These are phyloP conservation scores for Coniferiporia weirii DNA, from an alignment of 1,284 basidiomycete species.

Conservation along the genomic window DNA sequence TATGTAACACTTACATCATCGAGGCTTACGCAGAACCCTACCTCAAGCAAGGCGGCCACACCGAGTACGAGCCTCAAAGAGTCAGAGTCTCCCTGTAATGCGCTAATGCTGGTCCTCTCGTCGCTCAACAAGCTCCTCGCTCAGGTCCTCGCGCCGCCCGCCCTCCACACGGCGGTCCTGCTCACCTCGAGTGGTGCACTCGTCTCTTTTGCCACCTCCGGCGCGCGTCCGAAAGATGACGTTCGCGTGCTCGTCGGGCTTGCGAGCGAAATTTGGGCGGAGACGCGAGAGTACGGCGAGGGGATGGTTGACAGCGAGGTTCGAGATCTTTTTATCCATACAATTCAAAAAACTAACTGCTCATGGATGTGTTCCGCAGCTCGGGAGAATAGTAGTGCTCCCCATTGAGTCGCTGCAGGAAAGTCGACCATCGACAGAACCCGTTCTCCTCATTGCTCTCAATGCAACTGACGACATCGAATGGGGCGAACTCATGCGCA, in stretches of 20 bases:
- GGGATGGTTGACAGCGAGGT: conserved; percentile 76
- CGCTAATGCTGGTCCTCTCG: conserved; percentile 53
- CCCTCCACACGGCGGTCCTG: conserved; percentile 56
- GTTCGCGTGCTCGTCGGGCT: conserved; percentile 66
- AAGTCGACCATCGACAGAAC: conserved; percentile 29
- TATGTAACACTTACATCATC: neutral
- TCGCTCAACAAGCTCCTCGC: conserved; percentile 54
- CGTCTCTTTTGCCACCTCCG: conserved; percentile 46
- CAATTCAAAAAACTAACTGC: neutral
- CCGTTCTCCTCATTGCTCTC: conserved; percentile 62
- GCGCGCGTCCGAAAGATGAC: conserved; percentile 58
- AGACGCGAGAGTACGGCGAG: conserved; percentile 52
- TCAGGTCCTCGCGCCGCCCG: conserved; percentile 47
- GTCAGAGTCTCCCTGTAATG: neutral
- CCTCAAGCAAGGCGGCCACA: too few species aligned
- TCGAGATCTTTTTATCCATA: conserved; percentile 18
- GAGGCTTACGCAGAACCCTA: too few species aligned
- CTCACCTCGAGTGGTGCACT: conserved; percentile 60
- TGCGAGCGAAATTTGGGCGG: conserved; percentile 68
- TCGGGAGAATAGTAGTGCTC: conserved; percentile 64
- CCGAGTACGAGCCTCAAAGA: too few species aligned
- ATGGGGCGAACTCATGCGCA: conserved; percentile 58
- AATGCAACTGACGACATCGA: conserved; percentile 53
- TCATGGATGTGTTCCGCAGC: conserved; percentile 32
- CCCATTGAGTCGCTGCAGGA: conserved; percentile 34